Evolutionary conservation across 495 filamentous ascomycete species (phyloP).

Genomic region (Parathielavia hyrcaniae): DNA sequence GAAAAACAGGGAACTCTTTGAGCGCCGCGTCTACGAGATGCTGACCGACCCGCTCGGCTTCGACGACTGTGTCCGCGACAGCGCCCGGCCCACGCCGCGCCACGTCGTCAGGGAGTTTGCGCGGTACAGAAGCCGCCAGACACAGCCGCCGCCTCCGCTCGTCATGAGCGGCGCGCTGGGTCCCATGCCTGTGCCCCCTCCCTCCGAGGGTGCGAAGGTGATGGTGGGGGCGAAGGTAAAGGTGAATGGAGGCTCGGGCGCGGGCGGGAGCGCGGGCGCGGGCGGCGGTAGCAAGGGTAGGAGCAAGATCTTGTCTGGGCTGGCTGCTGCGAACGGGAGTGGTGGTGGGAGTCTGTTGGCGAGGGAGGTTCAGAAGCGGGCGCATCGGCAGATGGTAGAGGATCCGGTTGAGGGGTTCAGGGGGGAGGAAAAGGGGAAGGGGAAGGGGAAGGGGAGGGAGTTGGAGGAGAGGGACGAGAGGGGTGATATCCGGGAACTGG

Average conservation of each 20-base stretch:
- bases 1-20: slow-evolving; percentile 20
- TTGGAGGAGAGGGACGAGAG: neutral
- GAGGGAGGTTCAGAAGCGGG: slow-evolving; percentile 15
- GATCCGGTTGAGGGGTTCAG: slow-evolving; percentile 4
- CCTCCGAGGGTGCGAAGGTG: neutral
- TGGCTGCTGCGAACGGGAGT: too few species aligned
- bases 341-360: slow-evolving; percentile 1
- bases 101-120: slow-evolving; percentile 3
- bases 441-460: neutral
- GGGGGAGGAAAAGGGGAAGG: slow-evolving; percentile 10
- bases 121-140: slow-evolving; percentile 8
- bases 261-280: too few species aligned
- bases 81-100: slow-evolving; percentile 1
- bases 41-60: slow-evolving; percentile 25
- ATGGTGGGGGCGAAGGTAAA: too few species aligned
- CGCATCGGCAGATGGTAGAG: slow-evolving; percentile 16
- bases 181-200: too few species aligned
- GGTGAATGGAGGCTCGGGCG: too few species aligned
- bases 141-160: slow-evolving; percentile 1
- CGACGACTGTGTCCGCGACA: slow-evolving; percentile 27
- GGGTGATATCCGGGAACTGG: neutral
- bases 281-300: too few species aligned
- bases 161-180: slow-evolving; percentile 24
- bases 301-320: too few species aligned
- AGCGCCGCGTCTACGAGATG: slow-evolving; percentile 25